Evolutionary conservation across 2,329 filamentous ascomycete genomes (phyloP).

Genomic region (Madurella fahalii): DNA sequence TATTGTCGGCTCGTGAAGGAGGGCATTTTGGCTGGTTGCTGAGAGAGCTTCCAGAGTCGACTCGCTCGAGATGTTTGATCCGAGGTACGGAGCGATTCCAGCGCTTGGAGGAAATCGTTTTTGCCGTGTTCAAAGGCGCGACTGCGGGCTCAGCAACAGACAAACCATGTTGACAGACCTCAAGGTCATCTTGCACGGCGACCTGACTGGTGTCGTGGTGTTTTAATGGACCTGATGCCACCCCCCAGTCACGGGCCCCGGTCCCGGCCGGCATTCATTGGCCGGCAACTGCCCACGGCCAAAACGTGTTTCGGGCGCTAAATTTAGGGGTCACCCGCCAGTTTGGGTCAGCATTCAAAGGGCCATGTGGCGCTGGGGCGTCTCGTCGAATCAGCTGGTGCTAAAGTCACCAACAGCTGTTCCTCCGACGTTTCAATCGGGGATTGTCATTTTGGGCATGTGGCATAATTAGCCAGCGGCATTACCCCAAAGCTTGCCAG

Average conservation of each 20-base stretch:
- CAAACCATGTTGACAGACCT: neutral
- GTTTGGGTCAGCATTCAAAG: slow-evolving; percentile 13
- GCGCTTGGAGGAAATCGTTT: neutral
- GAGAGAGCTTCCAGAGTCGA: no score
- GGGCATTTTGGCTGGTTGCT: slow-evolving; percentile 6
- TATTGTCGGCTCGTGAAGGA: slow-evolving; percentile 12
- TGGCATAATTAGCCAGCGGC: slow-evolving; percentile 4
- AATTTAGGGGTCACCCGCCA: slow-evolving; percentile 21
- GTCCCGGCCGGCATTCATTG: slow-evolving; percentile 5
- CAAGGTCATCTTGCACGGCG: slow-evolving; percentile 12
- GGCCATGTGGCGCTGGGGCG: slow-evolving; percentile 10
- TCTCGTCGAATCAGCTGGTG: slow-evolving; percentile 15
- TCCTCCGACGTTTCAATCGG: slow-evolving; percentile 10
- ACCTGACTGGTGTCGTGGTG: slow-evolving; percentile 10
- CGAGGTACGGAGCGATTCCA: neutral
- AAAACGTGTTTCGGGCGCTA: slow-evolving; percentile 18
- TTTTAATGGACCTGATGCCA: slow-evolving; percentile 6
- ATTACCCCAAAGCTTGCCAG: neutral
- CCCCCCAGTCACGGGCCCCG: slow-evolving; percentile 14
- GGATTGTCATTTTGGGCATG: neutral
- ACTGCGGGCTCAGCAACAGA: no score
- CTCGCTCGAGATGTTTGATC: neutral
- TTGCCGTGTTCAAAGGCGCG: no score
- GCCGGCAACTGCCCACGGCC: slow-evolving; percentile 3
- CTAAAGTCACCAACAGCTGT: slow-evolving; percentile 8